These are phyloP conservation scores for Leonotis leonurus DNA, from an alignment of 257 asterid genomes.

Conservation along the genomic window DNA sequence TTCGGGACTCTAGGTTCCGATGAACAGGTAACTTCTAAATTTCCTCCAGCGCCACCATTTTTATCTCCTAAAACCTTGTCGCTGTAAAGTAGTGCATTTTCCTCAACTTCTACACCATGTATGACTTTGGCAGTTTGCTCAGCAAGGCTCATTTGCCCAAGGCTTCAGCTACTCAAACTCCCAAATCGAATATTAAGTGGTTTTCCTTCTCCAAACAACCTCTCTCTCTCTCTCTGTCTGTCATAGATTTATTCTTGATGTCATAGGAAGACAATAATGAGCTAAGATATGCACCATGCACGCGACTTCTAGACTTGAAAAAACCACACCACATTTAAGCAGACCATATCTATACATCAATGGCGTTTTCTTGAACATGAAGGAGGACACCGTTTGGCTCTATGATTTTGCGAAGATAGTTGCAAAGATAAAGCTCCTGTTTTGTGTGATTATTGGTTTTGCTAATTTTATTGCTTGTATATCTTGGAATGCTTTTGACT, in stretches of 20 bases:
- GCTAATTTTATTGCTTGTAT: too few relatives aligned
- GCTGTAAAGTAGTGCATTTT: neutral
- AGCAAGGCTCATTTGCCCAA: slow-evolving; percentile 47
- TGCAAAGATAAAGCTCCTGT: neutral
- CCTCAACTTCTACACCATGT: neutral
- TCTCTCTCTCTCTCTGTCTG: neutral
- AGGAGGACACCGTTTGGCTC: neutral
- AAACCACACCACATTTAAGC: neutral
- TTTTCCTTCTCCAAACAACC: slow-evolving; percentile 7
- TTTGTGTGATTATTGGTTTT: slow-evolving; percentile 2
- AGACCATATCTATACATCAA: neutral
- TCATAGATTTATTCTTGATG: neutral
- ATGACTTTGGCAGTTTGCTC: slow-evolving; percentile 39
- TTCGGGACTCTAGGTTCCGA: slow-evolving; percentile 31
- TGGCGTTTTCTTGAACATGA: slow-evolving; percentile 9
- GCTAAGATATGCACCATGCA: neutral
- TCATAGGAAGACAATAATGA: neutral
- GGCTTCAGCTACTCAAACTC: slow-evolving; percentile 47
- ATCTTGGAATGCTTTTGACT: too few relatives aligned
- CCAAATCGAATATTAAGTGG: slow-evolving; percentile 41
- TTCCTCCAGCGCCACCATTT: neutral
- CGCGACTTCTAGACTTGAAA: neutral
- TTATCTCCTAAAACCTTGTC: neutral
- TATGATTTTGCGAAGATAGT: neutral
- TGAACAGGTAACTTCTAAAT: slow-evolving; percentile 32